Evolutionary conservation across 2,329 filamentous ascomycete species (phyloP).

Genomic region (Elsinoe ampelina): DNA sequence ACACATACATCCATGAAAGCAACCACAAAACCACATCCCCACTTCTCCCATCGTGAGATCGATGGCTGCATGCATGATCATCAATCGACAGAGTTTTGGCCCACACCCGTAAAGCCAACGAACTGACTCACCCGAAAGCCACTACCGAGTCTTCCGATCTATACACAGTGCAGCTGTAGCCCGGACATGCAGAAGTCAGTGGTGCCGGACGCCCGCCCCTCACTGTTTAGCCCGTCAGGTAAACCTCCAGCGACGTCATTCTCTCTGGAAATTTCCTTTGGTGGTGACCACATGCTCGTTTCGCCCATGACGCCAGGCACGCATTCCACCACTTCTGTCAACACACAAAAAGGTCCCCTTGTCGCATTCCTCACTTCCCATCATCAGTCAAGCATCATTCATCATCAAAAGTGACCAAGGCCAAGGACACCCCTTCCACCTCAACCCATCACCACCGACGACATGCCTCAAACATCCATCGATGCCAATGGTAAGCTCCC

Average conservation of each 20-base stretch:
- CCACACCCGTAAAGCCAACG: background rate
- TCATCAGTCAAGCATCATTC: background rate
- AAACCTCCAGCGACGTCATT: constrained; percentile 1
- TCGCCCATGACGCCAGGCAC: constrained; percentile 4
- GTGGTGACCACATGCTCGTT: background rate
- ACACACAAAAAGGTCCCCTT: constrained; percentile 6
- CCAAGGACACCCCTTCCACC: background rate
- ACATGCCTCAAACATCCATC: constrained; percentile 6
- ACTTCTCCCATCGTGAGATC: background rate
- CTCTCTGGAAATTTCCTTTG: constrained; percentile 2
- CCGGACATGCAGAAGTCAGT: background rate
- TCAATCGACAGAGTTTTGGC: constrained; percentile 5
- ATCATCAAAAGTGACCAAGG: background rate
- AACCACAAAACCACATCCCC: background rate
- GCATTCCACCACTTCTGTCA: background rate
- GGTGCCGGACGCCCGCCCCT: constrained; percentile 4
- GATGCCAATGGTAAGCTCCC: constrained; percentile 1
- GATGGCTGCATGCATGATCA: background rate
- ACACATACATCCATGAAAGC: background rate
- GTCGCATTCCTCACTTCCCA: background rate
- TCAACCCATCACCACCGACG: background rate
- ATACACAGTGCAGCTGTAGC: background rate
- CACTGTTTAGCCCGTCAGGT: no score
- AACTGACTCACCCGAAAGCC: background rate
- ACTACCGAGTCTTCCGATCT: constrained; percentile 2